phyloP scores from a whole-genome alignment of 495 filamentous ascomycete genomes.

The Astrocystis sublimbata region DNA sequence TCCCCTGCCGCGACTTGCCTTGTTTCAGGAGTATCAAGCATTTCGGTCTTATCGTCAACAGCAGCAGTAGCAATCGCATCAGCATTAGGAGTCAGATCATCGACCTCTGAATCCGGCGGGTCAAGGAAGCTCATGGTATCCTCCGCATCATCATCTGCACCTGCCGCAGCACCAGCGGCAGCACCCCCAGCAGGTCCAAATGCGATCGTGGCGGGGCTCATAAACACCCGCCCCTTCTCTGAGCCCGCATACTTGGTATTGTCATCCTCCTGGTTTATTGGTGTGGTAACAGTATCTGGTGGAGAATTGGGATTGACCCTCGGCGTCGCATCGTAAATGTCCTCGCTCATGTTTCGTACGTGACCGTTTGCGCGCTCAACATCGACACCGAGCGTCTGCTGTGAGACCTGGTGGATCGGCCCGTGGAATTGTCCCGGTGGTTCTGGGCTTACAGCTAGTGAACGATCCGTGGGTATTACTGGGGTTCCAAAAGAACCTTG shows the following conservation, averaged over 20 bases:
- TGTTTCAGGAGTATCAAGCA: no score
- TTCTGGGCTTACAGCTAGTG: conserved; percentile 36
- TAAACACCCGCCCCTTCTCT: conserved; percentile 11
- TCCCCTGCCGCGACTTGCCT: no score
- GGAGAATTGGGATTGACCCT: conserved; percentile 14
- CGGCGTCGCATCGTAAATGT: conserved; percentile 50
- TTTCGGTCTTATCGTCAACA: no score
- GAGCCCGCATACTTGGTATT: conserved; percentile 31
- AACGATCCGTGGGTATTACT: conserved; percentile 32
- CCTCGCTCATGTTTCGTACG: conserved; percentile 31
- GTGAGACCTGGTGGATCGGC: conserved; percentile 32
- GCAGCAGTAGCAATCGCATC: neutral
- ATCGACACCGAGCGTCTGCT: conserved; percentile 23
- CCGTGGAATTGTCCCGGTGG: conserved; percentile 19
- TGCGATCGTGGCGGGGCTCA: neutral
- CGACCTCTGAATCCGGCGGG: conserved; percentile 28
- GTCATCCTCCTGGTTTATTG: conserved; percentile 5
- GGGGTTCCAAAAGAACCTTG: conserved; percentile 28
- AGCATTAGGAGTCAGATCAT: neutral
- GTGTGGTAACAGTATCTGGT: neutral
- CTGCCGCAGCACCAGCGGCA: neutral
- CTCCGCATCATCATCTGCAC: neutral
- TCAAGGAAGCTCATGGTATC: conserved; percentile 25
- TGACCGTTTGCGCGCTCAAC: conserved; percentile 25
- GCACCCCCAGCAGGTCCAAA: neutral